Percentiles rank a stretch among this genome's conserved stretches.
phyloP scores from a whole-genome alignment of 1,284 basidiomycete genomes.

The Serendipita sp. region DNA sequence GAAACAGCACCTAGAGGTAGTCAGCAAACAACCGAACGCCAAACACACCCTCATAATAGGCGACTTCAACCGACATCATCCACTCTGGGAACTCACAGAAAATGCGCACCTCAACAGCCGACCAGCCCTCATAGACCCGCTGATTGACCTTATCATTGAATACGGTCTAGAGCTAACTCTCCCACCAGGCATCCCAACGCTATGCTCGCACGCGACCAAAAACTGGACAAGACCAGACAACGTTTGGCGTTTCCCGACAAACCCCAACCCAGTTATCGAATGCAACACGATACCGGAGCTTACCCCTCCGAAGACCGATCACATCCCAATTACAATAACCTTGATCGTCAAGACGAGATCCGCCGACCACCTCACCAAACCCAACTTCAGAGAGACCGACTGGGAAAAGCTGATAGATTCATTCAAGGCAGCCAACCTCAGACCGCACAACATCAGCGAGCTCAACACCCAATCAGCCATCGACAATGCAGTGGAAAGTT shows the following conservation, averaged over 20 bases:
- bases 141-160: slow-evolving; percentile 15
- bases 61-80: slow-evolving; percentile 39
- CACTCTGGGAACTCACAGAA: slow-evolving; percentile 27
- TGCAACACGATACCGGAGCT: slow-evolving; percentile 14
- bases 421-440: neutral
- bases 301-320: slow-evolving; percentile 18
- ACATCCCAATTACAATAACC: slow-evolving; percentile 18
- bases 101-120: slow-evolving; percentile 23
- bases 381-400: slow-evolving; percentile 18
- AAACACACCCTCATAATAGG: slow-evolving; percentile 24
- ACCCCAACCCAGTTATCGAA: slow-evolving; percentile 13
- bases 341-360: slow-evolving; percentile 14
- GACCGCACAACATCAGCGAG: neutral
- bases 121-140: slow-evolving; percentile 18
- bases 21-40: neutral
- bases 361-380: neutral
- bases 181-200: slow-evolving; percentile 20
- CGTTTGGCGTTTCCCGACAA: slow-evolving; percentile 18
- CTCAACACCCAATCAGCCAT: slow-evolving; percentile 11
- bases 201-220: slow-evolving; percentile 17
- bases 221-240: slow-evolving; percentile 25
- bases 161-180: slow-evolving; percentile 20
- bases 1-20: neutral
- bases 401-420: slow-evolving; percentile 18
- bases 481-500: slow-evolving; percentile 6